Base-by-base conservation (phyloP, 805 yeast genomes). In the Nakazawaea peltata region DNA sequence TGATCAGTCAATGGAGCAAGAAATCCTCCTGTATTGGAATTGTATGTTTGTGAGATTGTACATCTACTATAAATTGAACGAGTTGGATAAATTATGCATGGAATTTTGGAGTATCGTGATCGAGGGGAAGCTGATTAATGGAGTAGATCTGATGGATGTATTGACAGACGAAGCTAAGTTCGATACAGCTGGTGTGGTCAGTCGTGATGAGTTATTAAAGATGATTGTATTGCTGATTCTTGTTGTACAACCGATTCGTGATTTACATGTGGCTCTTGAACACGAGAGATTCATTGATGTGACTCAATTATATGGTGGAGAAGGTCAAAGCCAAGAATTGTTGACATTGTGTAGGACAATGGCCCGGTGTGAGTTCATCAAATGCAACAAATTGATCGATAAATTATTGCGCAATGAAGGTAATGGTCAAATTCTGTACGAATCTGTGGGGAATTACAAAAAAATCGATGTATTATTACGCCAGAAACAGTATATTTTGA, bases 401-500 rank as follows among this genome's bases (percentile, higher is more conserved):
- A 4, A 18, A 25, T 16, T 31, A 12, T 19, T 32, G 21, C n/a
- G 24, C 14, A 18, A 14, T n/a, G n/a, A n/a, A n/a, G n/a, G n/a
- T n/a, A n/a, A n/a, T n/a, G n/a, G n/a, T n/a, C n/a, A n/a, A 4
- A 18, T 19, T 21, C n/a, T 19, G 7, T 36, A 30, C 18, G 32
- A 30, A 19, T 25, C 23, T 6, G 10, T n/a, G 11, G 18, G 19
- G 6, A 36, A 30, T 17, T 10, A n/a, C 17, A 11, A 12, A 6
- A 28, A 19, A 17, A 29, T 37, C 5, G 8, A 11, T 3, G 19
- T 19, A 4, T 19, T 32, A 5, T 21, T 37, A 12, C 28, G 41
- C 13, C 37, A 37, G 26, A 33, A 33, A 21, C 37, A 37, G 22
- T 37, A 37, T 17, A 18, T 37, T 9, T 19, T 33, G 25, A 29